Evolutionary conservation across 2,329 filamentous ascomycete species (phyloP).

Genomic region (Colletotrichum caudatum): DNA sequence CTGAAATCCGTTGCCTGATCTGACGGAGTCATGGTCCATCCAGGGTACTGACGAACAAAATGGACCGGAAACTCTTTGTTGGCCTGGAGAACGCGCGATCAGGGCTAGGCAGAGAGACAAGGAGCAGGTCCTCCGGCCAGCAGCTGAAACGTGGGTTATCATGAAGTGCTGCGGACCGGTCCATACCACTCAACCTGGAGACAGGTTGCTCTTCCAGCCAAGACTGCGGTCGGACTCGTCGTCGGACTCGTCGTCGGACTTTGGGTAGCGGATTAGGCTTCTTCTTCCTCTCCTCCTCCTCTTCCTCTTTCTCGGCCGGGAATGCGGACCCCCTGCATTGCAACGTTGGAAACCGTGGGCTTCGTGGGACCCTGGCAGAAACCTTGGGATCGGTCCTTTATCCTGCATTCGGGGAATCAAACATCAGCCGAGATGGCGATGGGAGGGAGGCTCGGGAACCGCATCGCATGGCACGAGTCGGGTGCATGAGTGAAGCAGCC

Average conservation of each 20-base stretch:
- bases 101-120: neutral
- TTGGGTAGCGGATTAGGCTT: neutral
- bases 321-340: constrained; percentile 20
- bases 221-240: neutral
- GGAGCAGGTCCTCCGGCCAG: constrained; percentile 9
- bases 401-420: constrained; percentile 17
- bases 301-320: constrained; percentile 15
- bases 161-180: neutral
- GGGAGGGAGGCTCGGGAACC: constrained; percentile 21
- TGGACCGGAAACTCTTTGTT: constrained; percentile 7
- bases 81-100: neutral
- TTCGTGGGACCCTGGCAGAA: constrained; percentile 29
- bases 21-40: neutral
- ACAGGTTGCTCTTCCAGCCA: neutral
- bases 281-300: neutral
- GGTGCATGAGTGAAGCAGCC: constrained; percentile 19
- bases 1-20: neutral
- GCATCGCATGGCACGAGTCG: constrained; percentile 24
- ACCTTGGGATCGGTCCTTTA: neutral
- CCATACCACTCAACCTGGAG: neutral
- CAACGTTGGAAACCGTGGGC: constrained; percentile 11
- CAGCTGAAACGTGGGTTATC: constrained; percentile 23
- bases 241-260: neutral
- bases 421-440: constrained; percentile 30
- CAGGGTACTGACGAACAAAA: neutral